Evolutionary conservation across 2,329 filamentous ascomycete species (phyloP), one percentile per base, ranked within the genome.

Genomic region (Ceratocystis smalleyi): DNA sequence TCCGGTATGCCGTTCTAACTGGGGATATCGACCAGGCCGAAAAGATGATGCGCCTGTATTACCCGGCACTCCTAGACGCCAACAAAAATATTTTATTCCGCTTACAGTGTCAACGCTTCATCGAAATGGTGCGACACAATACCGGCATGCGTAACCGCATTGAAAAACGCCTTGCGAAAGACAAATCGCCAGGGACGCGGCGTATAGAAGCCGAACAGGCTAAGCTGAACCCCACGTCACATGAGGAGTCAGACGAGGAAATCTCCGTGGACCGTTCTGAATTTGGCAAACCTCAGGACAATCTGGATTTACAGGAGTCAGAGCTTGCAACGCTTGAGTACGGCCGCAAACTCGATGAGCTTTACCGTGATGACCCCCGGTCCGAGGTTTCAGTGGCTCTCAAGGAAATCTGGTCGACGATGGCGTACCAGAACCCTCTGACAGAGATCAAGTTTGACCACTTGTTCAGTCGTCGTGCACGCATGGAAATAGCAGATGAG

Each of bases 21-120:
- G 94, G 94, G 24, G 89, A 99, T 70, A 89, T 99, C 66, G 94
- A 97, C 74, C 84, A 82, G 69, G 92, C 92, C 0, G 79, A 97
- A n/a, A 87, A 91, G 72, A 82, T 86, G 70, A 95, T 89, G 2
- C 83, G 85, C 61, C 78, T 79, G 12, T 89, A 85, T 71, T 99
- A 96, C 70, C 88, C 89, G 4, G 80, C 81, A 27, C 90, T 97
- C 1, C 80, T 99, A 19, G 79, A 83, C 59, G 82, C 89, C 24
- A 90, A 96, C 70, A 84, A 89, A 64, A 84, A 90, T 63, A 90
- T 96, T 17, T 85, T 91, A 72, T 97, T 99, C 75, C 87, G 86
- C 65, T 78, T 99, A 60, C 84, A 87, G 69, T 96, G 91, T 72
- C 85, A 91, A 67, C 95, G 94, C 72, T 96, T 97, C 73, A 86